Evolutionary conservation across 1,139 yeast genomes (phyloP), one percentile per base, ranked within the genome.

Genomic region (Geotrichum macrosporum): DNA sequence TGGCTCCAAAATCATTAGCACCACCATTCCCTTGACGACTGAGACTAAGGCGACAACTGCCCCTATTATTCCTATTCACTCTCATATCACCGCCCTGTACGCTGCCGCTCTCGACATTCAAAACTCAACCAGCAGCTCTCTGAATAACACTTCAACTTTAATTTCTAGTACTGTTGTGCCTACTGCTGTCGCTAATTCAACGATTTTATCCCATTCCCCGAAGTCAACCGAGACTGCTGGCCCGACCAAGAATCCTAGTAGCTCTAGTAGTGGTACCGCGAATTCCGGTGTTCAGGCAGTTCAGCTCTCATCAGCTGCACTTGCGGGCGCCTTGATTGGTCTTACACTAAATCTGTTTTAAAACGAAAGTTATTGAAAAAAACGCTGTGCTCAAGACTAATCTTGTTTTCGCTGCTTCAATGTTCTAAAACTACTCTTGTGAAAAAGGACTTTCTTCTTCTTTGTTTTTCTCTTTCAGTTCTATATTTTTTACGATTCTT

Each of bases 1-100:
- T 8, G 10, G 39, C 20, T 33, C 44, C 33, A 38, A 29, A 33
- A 21, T 38, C 10, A 21, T 34, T n/a, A 12, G 30, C 4, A 39
- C 30, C 15, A n/a, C 34, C 21, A 30, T 8, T n/a, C 32, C 34
- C n/a, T 31, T 38, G 3, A 18, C 37, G 30, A 12, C n/a, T n/a
- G 21, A 10, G 18, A 13, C 19, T 13, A 19, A 29, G 9, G 16
- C 41, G 26, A 31, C n/a, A n/a, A n/a, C n/a, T n/a, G n/a, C 41
- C 3, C 27, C 41, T 12, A 29, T 9, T 18, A 20, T 29, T 21
- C 31, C 18, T 36, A n/a, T 20, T 10, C 6, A 6, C 6, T 8
- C 27, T 10, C 10, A 6, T 24, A n/a, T n/a, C n/a, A n/a, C n/a
- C n/a, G n/a, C n/a, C n/a, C 10, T 10, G 27, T 20, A 16, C 27